phyloP scores from a whole-genome alignment of 352 stramenopile species.

The Pythium pyrilobum region DNA sequence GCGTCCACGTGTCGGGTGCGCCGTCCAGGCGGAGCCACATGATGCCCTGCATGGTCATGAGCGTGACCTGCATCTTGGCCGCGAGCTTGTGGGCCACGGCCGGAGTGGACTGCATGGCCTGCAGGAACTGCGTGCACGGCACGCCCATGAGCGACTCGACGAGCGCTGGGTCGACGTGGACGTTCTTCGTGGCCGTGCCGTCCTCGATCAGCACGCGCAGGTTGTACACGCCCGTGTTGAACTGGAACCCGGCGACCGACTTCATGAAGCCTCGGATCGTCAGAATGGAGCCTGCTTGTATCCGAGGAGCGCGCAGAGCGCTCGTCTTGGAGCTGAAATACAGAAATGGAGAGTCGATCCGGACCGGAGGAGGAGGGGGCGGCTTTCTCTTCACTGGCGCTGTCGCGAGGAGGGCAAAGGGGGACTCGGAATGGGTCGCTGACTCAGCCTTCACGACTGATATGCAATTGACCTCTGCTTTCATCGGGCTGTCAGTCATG shows the following conservation, averaged over 20 bases:
- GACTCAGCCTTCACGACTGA: not conserved
- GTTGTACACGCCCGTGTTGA: conserved; percentile 59
- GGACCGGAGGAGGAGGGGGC: not conserved
- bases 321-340: conserved; percentile 17
- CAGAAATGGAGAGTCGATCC: conserved; percentile 16
- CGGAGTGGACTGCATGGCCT: conserved; percentile 60
- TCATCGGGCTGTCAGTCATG: conserved; percentile 23
- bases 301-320: not conserved
- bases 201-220: conserved; percentile 76
- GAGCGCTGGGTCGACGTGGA: conserved; percentile 45
- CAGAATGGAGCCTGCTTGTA: conserved; percentile 3
- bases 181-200: conserved; percentile 51
- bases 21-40: conserved; percentile 43
- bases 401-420: conserved; percentile 8
- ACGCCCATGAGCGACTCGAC: conserved; percentile 75
- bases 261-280: conserved; percentile 70
- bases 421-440: not conserved
- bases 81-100: conserved; percentile 54
- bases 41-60: conserved; percentile 78
- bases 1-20: conserved; percentile 26
- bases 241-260: conserved; percentile 80
- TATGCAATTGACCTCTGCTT: no score
- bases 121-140: conserved; percentile 54
- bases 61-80: conserved; percentile 69
- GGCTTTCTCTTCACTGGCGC: not conserved